Conservation (phyloP, 78 protist genomes). For the Salpingoeca rosetta region DNA sequence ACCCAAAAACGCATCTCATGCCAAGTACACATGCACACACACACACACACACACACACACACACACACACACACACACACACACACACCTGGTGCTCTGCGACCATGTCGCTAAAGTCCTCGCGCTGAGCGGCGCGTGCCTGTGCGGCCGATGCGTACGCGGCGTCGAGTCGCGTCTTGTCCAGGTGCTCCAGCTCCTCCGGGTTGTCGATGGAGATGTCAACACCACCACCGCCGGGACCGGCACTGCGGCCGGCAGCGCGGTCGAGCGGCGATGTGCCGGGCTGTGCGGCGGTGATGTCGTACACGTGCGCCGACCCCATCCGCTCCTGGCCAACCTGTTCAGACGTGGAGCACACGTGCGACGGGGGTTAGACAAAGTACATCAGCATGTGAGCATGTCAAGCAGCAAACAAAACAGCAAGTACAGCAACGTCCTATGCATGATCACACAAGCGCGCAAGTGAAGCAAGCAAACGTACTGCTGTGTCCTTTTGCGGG, state of each 20-base stretch:
- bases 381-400: too few species aligned
- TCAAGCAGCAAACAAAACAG: too few species aligned
- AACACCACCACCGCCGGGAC: background rate
- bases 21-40: too few species aligned
- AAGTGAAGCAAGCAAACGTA: too few species aligned
- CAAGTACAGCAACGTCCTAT: too few species aligned
- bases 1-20: too few species aligned
- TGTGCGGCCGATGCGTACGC: background rate
- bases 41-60: too few species aligned
- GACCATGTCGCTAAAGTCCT: conserved; percentile 30
- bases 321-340: background rate
- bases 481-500: conserved; percentile 9
- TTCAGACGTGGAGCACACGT: too few species aligned
- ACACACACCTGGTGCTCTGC: conserved; percentile 36
- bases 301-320: conserved; percentile 7
- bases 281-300: background rate
- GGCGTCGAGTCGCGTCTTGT: background rate
- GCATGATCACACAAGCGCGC: too few species aligned
- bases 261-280: too few species aligned
- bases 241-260: background rate
- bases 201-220: background rate
- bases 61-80: too few species aligned
- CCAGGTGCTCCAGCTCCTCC: conserved; percentile 9
- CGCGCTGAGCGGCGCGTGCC: background rate
- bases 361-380: too few species aligned